Percentiles rank a stretch among this genome's conserved stretches.
phyloP scores from a whole-genome alignment of 495 filamentous ascomycete species.

The Neurospora sp. region DNA sequence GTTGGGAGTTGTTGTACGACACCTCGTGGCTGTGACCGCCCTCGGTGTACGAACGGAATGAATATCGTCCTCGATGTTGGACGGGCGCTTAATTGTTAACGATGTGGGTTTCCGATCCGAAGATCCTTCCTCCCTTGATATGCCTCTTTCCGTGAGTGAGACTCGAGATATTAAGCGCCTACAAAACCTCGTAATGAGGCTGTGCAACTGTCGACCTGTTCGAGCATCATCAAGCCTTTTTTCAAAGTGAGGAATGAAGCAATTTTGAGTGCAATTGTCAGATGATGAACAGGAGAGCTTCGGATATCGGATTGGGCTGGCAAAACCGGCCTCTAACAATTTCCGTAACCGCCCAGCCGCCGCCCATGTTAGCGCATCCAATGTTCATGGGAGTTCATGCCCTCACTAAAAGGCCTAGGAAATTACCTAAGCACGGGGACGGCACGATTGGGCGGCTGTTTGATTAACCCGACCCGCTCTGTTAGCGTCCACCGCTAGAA shows the following conservation, averaged over 20 bases:
- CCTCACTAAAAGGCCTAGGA: background rate
- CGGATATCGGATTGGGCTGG: slow-evolving; percentile 10
- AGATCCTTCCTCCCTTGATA: background rate
- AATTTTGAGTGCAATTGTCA: background rate
- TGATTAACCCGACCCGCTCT: slow-evolving; percentile 3
- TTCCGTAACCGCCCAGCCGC: slow-evolving; percentile 13
- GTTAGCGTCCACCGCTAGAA: background rate
- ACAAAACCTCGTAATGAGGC: background rate
- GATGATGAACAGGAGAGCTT: background rate
- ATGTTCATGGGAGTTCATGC: background rate
- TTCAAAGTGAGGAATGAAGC: background rate
- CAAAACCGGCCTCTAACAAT: slow-evolving; percentile 15
- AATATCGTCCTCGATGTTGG: background rate
- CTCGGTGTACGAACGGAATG: background rate
- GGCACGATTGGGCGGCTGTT: background rate
- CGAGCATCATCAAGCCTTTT: background rate
- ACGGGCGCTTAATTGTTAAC: background rate
- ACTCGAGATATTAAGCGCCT: background rate
- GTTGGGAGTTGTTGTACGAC: background rate
- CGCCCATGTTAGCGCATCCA: background rate
- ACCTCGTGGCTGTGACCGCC: background rate
- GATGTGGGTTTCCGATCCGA: background rate
- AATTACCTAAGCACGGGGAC: background rate
- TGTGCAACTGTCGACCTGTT: background rate
- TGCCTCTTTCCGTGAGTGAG: background rate